These are phyloP conservation scores for Sporisorium graminicola DNA, from an alignment of 1,284 basidiomycete species.

Conservation along the genomic window DNA sequence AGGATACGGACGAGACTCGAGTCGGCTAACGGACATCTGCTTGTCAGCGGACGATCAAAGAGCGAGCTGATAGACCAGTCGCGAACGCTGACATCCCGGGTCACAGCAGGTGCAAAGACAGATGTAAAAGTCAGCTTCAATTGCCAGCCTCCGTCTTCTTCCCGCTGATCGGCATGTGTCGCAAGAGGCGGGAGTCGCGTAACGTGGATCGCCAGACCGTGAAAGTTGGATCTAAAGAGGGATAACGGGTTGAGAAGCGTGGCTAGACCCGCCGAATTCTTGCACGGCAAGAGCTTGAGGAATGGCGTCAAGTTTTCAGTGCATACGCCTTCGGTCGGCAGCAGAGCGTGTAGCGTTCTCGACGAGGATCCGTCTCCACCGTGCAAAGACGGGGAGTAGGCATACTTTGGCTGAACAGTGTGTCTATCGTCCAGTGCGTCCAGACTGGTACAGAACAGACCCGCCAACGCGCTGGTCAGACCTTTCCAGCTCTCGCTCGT, in stretches of 20 bases:
- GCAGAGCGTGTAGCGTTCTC: slow-evolving; percentile 40
- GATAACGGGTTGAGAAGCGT: slow-evolving; percentile 85
- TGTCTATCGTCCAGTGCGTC: slow-evolving; percentile 71
- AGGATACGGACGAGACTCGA: slow-evolving; percentile 40
- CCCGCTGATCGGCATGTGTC: too few relatives aligned
- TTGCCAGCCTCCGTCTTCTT: slow-evolving; percentile 73
- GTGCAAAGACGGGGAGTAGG: slow-evolving; percentile 17
- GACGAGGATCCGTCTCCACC: neutral
- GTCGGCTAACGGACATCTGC: slow-evolving; percentile 51
- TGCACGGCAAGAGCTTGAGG: slow-evolving; percentile 92
- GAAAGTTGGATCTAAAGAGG: slow-evolving; percentile 88
- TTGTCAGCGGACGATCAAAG: slow-evolving; percentile 36
- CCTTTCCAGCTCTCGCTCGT: slow-evolving; percentile 76
- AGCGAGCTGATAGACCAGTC: slow-evolving; percentile 57
- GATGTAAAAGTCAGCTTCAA: slow-evolving; percentile 83
- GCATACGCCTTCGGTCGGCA: slow-evolving; percentile 73
- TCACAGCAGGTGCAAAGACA: slow-evolving; percentile 78
- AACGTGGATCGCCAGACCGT: slow-evolving; percentile 82
- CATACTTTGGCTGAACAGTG: slow-evolving; percentile 42
- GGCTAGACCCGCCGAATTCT: slow-evolving; percentile 85
- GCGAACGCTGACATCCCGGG: slow-evolving; percentile 25
- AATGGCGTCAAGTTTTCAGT: slow-evolving; percentile 98
- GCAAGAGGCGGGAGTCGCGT: neutral
- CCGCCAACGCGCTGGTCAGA: slow-evolving; percentile 87
- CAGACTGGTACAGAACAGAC: slow-evolving; percentile 92